Evolutionary conservation across 2,329 filamentous ascomycete genomes (phyloP).

Genomic region (Aspergillus japonicus): DNA sequence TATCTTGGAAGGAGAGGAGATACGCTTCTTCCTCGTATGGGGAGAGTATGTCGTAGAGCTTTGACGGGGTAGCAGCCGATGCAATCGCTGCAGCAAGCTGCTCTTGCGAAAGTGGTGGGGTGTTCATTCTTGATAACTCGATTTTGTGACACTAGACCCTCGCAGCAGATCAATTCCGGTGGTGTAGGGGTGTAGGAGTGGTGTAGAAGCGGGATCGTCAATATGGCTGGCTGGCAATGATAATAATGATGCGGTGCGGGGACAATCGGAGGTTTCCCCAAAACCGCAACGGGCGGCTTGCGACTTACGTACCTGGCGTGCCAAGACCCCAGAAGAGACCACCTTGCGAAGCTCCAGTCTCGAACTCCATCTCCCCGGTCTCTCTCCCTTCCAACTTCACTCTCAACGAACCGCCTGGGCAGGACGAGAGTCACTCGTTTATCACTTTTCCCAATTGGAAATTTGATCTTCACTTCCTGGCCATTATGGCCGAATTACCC

Average conservation of each 20-base stretch:
- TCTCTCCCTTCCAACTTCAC: conserved; percentile 25
- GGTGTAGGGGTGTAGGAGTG: not conserved
- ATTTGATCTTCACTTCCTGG: conserved; percentile 33
- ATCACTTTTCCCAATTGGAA: conserved; percentile 27
- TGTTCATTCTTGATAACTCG: conserved; percentile 23
- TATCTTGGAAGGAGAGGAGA: conserved; percentile 25
- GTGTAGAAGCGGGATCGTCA: not conserved
- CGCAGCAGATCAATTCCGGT: not conserved
- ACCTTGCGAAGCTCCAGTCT: conserved; percentile 40
- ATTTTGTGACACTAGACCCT: not conserved
- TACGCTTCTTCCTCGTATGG: conserved; percentile 38
- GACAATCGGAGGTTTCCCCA: conserved; percentile 33
- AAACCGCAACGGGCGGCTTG: conserved; percentile 4
- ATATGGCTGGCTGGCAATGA: no score
- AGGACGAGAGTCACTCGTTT: conserved; percentile 25
- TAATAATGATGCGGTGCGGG: conserved; percentile 30
- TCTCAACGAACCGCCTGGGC: conserved; percentile 17
- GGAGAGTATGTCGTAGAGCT: conserved; percentile 37
- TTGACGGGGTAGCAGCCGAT: conserved; percentile 30
- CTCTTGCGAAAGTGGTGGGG: conserved; percentile 30
- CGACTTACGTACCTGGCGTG: conserved; percentile 23
- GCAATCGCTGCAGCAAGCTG: conserved; percentile 31
- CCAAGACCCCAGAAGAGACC: conserved; percentile 44
- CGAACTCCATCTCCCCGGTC: conserved; percentile 21
- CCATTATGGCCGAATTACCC: conserved; percentile 47